Evolutionary conservation across 495 filamentous ascomycete species (phyloP).

Genomic region (Talaromyces liani): DNA sequence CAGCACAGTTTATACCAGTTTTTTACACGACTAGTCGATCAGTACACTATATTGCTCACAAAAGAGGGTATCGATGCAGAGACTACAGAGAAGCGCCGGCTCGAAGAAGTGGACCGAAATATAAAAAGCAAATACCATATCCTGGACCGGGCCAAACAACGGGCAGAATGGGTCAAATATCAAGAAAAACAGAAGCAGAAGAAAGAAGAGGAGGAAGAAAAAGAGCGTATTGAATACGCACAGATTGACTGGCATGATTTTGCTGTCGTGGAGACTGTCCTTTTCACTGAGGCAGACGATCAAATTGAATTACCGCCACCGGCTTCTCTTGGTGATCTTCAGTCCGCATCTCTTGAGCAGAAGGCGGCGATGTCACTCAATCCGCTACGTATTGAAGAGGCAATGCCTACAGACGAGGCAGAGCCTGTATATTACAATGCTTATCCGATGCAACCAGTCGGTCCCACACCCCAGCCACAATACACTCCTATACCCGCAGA

Average conservation of each 20-base stretch:
- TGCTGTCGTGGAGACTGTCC: conserved; percentile 89
- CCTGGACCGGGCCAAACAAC: conserved; percentile 68
- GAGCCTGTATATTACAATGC: conserved; percentile 49
- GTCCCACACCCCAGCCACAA: conserved; percentile 26
- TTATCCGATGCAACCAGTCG: conserved; percentile 27
- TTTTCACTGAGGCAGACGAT: conserved; percentile 86
- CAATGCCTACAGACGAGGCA: conserved; percentile 76
- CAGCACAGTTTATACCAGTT: conserved; percentile 94
- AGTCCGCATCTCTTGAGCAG: conserved; percentile 89
- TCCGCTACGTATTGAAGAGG: conserved; percentile 86
- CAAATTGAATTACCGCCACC: conserved; percentile 80
- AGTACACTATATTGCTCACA: conserved; percentile 79
- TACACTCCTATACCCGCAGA: conserved; percentile 29
- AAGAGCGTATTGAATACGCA: conserved; percentile 75
- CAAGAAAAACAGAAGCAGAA: conserved; percentile 80
- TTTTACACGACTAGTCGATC: conserved; percentile 85
- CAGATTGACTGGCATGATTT: conserved; percentile 99
- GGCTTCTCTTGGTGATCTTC: conserved; percentile 79
- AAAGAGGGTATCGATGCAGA: conserved; percentile 58
- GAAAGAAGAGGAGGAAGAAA: conserved; percentile 82
- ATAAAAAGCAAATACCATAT: conserved; percentile 71
- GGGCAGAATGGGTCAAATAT: conserved; percentile 80
- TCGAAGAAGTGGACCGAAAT: conserved; percentile 70
- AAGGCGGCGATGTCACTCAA: conserved; percentile 83
- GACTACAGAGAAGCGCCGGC: conserved; percentile 60